A percentile compares a stretch with the other conserved stretches of the same genome.
These are phyloP conservation scores for Sutorius australiensis DNA, from an alignment of 768 basidiomycete genomes.

Conservation along the genomic window DNA sequence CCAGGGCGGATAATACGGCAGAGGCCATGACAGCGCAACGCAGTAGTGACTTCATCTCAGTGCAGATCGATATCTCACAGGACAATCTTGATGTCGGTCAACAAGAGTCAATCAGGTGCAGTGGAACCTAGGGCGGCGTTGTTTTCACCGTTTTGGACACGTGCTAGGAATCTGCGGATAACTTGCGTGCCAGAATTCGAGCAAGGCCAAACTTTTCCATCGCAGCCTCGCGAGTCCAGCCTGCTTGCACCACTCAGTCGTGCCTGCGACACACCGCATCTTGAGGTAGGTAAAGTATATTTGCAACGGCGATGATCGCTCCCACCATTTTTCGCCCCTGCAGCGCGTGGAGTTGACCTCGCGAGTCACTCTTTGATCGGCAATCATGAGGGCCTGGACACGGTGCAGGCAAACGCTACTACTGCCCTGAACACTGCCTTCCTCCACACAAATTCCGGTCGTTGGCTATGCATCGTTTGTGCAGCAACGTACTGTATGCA, in stretches of 20 bases:
- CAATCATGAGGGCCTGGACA: neutral
- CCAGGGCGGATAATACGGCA: constrained; percentile 1
- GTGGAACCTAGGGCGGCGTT: neutral
- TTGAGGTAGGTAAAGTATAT: too few species aligned
- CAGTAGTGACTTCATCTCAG: constrained; percentile 7
- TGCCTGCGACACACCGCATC: too few species aligned
- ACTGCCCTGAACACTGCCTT: constrained; percentile 8
- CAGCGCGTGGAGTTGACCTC: neutral
- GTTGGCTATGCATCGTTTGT: neutral
- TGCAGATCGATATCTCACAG: neutral
- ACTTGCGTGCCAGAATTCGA: neutral
- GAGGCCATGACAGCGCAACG: neutral
- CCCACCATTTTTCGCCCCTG: too few species aligned
- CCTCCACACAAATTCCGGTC: neutral
- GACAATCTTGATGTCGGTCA: neutral
- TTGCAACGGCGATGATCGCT: neutral
- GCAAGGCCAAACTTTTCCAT: constrained; percentile 12
- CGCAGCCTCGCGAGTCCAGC: neutral
- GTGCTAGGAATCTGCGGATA: neutral
- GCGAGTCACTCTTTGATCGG: neutral
- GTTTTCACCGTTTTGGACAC: neutral
- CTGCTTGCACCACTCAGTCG: too few species aligned
- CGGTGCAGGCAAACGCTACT: neutral
- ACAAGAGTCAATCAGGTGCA: neutral
- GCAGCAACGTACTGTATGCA: neutral